Evolutionary conservation across 257 asterid genomes (phyloP), one percentile per base, ranked within the genome.

Genomic region (Voacanga thouarsii): DNA sequence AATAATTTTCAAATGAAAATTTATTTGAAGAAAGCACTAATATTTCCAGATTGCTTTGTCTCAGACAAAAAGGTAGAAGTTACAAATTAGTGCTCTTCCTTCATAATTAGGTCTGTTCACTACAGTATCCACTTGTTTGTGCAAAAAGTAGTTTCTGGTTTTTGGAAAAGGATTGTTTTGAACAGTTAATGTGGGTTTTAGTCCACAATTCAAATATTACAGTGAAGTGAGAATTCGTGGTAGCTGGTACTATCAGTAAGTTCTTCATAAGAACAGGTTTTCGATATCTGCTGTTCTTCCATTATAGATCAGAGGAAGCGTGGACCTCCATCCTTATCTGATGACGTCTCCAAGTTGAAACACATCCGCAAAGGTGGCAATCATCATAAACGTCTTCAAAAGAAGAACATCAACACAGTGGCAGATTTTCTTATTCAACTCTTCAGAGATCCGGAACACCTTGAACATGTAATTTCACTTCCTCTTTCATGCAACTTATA

Each of bases 351-450:
- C 23, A 56, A 30, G 64, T 59, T 78, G 41, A 60, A 59, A 56
- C 56, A 78, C 44, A 70, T 78, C 53, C 18, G 30, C 8, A 70
- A 43, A 78, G 39, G 24, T 7, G 16, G 75, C 15, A n/a, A 43
- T 3, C 26, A 26, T 4, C 75, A 37, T 43, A 78, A 78, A 63
- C 33, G 18, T 61, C 59, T 78, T 67, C 63, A 60, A 16, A 30
- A 53, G 39, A 30, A 19, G 23, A 70, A 77, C 55, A 53, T 77
- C 39, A 39, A 68, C 33, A 78, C 50, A 33, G 81, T 78, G 71
- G 33, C 71, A 75, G 77, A 78, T 51, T 78, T 78, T 43, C 81
- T 78, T 75, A 33, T n/a, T 19, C 30, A 55, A 19, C 77, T 55
- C 37, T 70, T 51, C 12, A 59, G 12, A 55, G 56, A 78, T 55